These are phyloP conservation scores for Candida glucosophila DNA, from an alignment of 1,139 yeast genomes.

Conservation along the genomic window DNA sequence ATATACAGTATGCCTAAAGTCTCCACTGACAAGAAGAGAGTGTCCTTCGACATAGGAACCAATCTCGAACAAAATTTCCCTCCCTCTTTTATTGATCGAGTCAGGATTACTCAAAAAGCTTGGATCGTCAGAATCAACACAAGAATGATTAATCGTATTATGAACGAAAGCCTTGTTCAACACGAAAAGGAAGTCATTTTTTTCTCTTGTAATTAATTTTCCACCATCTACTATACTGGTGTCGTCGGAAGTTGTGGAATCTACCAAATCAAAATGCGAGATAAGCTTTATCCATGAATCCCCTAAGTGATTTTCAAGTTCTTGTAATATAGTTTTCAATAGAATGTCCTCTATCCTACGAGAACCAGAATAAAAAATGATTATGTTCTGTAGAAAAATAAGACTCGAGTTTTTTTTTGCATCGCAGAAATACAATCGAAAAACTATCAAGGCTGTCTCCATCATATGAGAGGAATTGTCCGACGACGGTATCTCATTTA, in stretches of 20 bases:
- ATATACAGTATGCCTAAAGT: conserved; percentile 26
- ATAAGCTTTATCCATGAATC: conserved; percentile 53
- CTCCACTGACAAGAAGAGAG: conserved; percentile 8
- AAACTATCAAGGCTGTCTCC: conserved; percentile 35
- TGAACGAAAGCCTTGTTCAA: conserved; percentile 45
- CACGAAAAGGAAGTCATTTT: conserved; percentile 26
- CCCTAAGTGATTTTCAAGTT: conserved; percentile 45
- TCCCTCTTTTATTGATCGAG: too few species aligned
- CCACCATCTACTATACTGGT: conserved; percentile 33
- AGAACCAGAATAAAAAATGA: conserved; percentile 56
- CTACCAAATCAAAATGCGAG: conserved; percentile 57
- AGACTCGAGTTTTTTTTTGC: conserved; percentile 37
- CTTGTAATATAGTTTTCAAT: conserved; percentile 44
- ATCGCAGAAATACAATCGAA: conserved; percentile 39
- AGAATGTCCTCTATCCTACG: conserved; percentile 54
- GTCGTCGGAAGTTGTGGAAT: conserved; percentile 30
- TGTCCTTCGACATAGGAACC: too few species aligned
- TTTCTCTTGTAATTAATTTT: conserved; percentile 40
- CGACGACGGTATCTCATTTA: conserved; percentile 17
- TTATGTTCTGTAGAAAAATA: conserved; percentile 37
- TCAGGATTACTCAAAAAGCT: conserved; percentile 1
- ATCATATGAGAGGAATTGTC: conserved; percentile 20
- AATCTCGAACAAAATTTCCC: too few species aligned
- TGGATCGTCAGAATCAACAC: conserved; percentile 3
- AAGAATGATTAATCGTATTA: conserved; percentile 31